Evolutionary conservation across 2,329 filamentous ascomycete genomes (phyloP), one percentile per base, ranked within the genome.

Genomic region (Ophiostoma perfectum): DNA sequence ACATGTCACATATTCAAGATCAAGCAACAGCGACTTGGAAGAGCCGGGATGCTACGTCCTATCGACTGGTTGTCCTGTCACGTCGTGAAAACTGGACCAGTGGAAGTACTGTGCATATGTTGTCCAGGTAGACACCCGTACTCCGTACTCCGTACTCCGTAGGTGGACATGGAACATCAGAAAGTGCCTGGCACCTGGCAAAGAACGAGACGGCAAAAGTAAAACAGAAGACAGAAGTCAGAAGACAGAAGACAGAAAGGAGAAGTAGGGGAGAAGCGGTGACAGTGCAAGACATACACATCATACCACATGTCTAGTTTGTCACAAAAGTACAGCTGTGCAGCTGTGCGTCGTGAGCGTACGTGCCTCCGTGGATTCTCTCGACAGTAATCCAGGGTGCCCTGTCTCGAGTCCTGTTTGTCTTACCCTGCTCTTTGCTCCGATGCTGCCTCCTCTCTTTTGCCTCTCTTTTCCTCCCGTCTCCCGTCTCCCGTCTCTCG

Each of bases 371-470:
- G 27, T 27, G 18, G 49, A 12, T 55, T n/a, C 36, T 42, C 9
- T 66, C 38, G 38, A 27, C 27, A 27, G 27, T 27, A 66, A 42
- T 66, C 41, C 64, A 65, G 64, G 36, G 47, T 36, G 64, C 64
- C 64, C 12, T 55, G 45, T n/a, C 38, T 45, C n/a, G 64, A 39
- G 47, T 55, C 39, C 27, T 62, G 58, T 62, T 36, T 62, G 58
- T 62, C 58, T 62, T 55, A 55, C n/a, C 27, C 49, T 55, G 18
- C 49, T 36, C 12, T n/a, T 55, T 27, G 27, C 27, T 27, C 27
- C 27, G 27, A 27, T 27, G 27, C 27, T 27, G 27, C 27, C 27
- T 27, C 27, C 2, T 2, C 27, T 27, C 27, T 27, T 27, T 27
- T 27, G 27, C 27, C 27, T 27, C 49, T 55, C 8, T 18, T 11